Conservation (phyloP, 345 rosid species). For the Arabidopsis arenosa region DNA sequence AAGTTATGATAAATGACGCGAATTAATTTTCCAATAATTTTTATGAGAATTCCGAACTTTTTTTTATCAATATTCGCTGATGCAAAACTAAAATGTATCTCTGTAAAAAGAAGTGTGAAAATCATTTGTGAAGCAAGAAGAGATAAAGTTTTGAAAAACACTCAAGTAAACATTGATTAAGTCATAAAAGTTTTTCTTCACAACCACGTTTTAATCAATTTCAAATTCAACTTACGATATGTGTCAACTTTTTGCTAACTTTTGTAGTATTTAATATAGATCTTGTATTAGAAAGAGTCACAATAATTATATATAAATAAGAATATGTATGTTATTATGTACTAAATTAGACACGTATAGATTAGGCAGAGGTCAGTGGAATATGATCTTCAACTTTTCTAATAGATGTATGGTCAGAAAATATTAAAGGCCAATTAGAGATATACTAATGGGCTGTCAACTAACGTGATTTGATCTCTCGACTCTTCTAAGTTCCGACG, state of each 20-base stretch:
- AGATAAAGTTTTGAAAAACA: neutral
- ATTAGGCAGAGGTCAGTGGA: constrained; percentile 26
- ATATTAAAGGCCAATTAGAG: constrained; percentile 33
- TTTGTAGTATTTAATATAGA: neutral
- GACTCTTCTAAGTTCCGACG: constrained; percentile 35
- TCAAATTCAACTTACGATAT: neutral
- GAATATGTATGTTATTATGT: neutral
- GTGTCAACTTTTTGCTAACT: neutral
- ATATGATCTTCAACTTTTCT: constrained; percentile 33
- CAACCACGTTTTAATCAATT: neutral
- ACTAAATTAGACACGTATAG: neutral
- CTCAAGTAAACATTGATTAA: neutral
- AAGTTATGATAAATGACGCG: too few relatives aligned
- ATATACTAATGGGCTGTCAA: constrained; percentile 32
- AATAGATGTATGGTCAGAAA: constrained; percentile 37
- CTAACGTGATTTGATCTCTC: constrained; percentile 39
- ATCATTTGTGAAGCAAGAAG: neutral
- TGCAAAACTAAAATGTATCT: neutral
- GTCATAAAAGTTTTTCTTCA: neutral
- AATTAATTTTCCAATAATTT: too few relatives aligned
- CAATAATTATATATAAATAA: neutral
- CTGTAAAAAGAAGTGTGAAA: neutral
- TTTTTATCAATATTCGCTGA: neutral
- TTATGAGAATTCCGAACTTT: too few relatives aligned
- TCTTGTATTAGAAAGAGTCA: neutral